Percentiles rank a stretch among this genome's conserved stretches.
phyloP scores from a whole-genome alignment of 305 asterid species.

The Withania somnifera region DNA sequence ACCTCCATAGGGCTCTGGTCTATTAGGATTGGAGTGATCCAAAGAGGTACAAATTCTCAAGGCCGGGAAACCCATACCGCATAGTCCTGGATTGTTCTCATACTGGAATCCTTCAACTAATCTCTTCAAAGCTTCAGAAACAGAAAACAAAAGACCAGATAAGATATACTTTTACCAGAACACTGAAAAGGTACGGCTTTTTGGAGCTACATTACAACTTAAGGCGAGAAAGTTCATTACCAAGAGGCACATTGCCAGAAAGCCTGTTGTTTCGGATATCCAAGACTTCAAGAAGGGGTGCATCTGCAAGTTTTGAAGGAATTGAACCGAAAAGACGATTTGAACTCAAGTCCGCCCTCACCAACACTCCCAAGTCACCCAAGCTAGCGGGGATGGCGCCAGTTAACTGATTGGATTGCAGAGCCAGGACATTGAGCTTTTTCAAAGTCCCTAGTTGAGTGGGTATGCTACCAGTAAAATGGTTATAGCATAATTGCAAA shows the following conservation, averaged over 20 bases:
- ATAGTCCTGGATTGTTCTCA: slow-evolving; percentile 62
- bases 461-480: slow-evolving; percentile 72
- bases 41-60: slow-evolving; percentile 39
- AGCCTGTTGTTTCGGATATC: slow-evolving; percentile 69
- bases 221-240: slow-evolving; percentile 26
- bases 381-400: slow-evolving; percentile 96
- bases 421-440: slow-evolving; percentile 65
- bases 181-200: background rate
- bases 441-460: slow-evolving; percentile 46
- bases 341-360: slow-evolving; percentile 67
- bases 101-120: slow-evolving; percentile 57
- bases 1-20: slow-evolving; percentile 51
- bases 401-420: slow-evolving; percentile 62
- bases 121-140: slow-evolving; percentile 66
- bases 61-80: slow-evolving; percentile 63
- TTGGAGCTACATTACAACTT: background rate
- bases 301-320: slow-evolving; percentile 74
- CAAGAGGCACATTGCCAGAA: slow-evolving; percentile 87
- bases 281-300: slow-evolving; percentile 56
- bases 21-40: slow-evolving; percentile 25
- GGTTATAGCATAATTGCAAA: slow-evolving; percentile 86
- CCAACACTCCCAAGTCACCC: slow-evolving; percentile 48
- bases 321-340: slow-evolving; percentile 76
- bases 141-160: slow-evolving; percentile 5
- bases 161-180: background rate